These are phyloP conservation scores for Urtica urens DNA, from an alignment of 306 rosid species.

Conservation along the genomic window DNA sequence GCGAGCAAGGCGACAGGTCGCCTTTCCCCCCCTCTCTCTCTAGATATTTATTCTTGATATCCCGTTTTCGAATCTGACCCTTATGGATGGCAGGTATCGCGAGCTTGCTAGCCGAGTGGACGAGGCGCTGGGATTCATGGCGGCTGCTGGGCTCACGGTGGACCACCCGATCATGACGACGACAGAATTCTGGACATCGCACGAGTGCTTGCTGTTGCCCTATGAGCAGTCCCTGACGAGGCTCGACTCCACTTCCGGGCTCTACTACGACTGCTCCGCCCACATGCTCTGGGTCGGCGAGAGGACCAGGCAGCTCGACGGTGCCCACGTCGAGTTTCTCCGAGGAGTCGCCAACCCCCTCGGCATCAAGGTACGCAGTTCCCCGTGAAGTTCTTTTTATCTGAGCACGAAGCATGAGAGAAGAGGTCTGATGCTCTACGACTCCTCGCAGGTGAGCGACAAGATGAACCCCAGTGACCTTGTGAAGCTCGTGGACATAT, in stretches of 20 bases:
- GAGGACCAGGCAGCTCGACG: constrained; percentile 91
- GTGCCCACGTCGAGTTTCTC: constrained; percentile 89
- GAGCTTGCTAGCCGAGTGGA: constrained; percentile 92
- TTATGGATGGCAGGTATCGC: constrained; percentile 75
- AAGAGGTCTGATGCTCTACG: no score
- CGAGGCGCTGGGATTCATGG: constrained; percentile 99
- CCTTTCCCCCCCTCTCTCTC: no score
- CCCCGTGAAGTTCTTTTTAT: not conserved
- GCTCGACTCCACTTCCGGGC: constrained; percentile 95
- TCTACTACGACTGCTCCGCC: constrained; percentile 89
- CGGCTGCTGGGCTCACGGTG: constrained; percentile 91
- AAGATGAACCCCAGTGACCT: constrained; percentile 94
- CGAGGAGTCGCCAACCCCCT: constrained; percentile 95
- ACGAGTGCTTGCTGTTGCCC: constrained; percentile 87
- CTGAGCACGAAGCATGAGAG: no score
- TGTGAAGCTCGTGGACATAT: constrained; percentile 75
- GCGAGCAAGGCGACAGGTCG: constrained; percentile 98
- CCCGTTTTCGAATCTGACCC: no score
- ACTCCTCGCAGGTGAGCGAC: constrained; percentile 91
- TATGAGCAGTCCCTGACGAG: constrained; percentile 93
- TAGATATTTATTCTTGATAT: constrained; percentile 9
- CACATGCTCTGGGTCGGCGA: constrained; percentile 98
- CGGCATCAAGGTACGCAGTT: constrained; percentile 80
- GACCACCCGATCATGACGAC: constrained; percentile 96
- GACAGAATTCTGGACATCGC: constrained; percentile 97